Evolutionary conservation across 331 rosid genomes (phyloP).

Genomic region (Quercus lobata): DNA sequence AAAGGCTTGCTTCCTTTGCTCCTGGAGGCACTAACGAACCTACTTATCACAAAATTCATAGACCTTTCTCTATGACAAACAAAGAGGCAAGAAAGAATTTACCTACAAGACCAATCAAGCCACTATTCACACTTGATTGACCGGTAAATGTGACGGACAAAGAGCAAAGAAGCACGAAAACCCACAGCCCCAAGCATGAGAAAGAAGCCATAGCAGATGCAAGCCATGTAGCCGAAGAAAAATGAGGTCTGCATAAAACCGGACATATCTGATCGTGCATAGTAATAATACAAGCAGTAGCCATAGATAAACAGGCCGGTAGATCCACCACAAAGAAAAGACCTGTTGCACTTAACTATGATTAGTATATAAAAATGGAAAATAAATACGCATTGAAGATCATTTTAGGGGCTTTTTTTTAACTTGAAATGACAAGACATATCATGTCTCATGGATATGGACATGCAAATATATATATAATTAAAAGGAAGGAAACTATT

Average conservation of each 20-base stretch:
- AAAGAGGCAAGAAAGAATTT: slow-evolving; percentile 15
- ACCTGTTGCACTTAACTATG: slow-evolving; percentile 42
- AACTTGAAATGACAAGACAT: not conserved
- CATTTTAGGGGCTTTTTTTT: not conserved
- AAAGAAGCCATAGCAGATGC: slow-evolving; percentile 98
- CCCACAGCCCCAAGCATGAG: slow-evolving; percentile 95
- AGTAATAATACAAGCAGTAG: slow-evolving; percentile 90
- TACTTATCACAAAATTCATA: slow-evolving; percentile 34
- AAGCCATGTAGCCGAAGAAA: slow-evolving; percentile 98
- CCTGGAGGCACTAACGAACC: slow-evolving; percentile 42
- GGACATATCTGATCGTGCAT: slow-evolving; percentile 91
- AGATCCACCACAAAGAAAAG: slow-evolving; percentile 94
- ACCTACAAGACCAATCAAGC: slow-evolving; percentile 22
- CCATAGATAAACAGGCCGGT: slow-evolving; percentile 94
- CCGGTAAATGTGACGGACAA: slow-evolving; percentile 92
- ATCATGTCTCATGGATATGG: not conserved
- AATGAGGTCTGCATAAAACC: slow-evolving; percentile 96
- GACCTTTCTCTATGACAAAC: slow-evolving; percentile 30
- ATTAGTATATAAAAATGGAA: not conserved
- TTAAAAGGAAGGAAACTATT: too few relatives aligned
- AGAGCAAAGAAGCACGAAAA: slow-evolving; percentile 84
- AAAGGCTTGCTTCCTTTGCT: slow-evolving; percentile 29
- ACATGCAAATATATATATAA: too few relatives aligned
- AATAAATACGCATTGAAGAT: not conserved
- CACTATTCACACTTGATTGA: slow-evolving; percentile 94